Conservation (phyloP, 2,329 filamentous ascomycete genomes). For the Fusarium circinatum region DNA sequence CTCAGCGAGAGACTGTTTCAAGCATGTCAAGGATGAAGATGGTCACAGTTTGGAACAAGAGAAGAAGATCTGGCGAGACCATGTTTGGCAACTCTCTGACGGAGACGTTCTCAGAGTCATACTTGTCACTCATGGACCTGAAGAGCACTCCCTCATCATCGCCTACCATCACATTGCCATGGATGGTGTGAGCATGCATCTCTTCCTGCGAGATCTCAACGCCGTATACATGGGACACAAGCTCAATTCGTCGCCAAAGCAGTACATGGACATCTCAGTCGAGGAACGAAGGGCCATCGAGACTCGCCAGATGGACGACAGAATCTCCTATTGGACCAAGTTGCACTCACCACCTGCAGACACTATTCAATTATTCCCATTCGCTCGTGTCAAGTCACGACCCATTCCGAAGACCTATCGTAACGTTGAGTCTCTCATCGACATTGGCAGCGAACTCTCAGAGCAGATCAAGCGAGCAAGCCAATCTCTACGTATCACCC, state of each 20-base stretch:
- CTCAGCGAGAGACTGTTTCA: not conserved
- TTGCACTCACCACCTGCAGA: not conserved
- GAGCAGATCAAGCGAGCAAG: not conserved
- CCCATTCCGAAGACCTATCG: not conserved
- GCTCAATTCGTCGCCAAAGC: not conserved
- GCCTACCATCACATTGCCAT: not conserved
- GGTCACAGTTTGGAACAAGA: not conserved
- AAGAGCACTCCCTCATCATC: not conserved
- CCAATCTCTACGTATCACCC: not conserved
- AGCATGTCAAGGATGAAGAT: not conserved
- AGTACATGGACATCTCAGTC: not conserved
- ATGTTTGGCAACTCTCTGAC: not conserved
- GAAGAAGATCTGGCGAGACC: not conserved
- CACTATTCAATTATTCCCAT: not conserved
- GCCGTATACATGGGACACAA: not conserved
- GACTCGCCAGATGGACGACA: not conserved
- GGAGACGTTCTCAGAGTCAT: not conserved
- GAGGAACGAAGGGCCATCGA: not conserved
- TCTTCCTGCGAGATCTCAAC: not conserved
- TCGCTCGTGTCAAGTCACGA: not conserved
- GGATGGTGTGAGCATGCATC: slow-evolving; percentile 2
- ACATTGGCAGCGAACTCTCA: not conserved
- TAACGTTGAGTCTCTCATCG: not conserved
- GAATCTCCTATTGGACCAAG: not conserved
- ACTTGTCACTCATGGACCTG: not conserved